A percentile compares a stretch with the other conserved stretches of the same genome.
Conservation (phyloP, 352 stramenopile genomes). For the Globisporangium cederbergense region DNA sequence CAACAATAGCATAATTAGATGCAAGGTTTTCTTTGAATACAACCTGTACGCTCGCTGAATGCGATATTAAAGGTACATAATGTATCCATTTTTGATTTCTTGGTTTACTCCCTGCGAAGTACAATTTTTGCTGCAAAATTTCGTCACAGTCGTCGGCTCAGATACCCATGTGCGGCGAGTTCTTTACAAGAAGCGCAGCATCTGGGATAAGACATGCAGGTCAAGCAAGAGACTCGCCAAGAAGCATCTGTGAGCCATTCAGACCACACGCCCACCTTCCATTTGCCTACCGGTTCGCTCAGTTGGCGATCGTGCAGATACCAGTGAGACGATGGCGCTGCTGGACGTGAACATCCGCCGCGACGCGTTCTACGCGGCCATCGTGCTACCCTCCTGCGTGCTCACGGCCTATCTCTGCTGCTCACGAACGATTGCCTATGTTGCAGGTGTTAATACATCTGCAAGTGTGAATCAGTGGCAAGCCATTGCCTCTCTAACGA, state of each 20-base stretch:
- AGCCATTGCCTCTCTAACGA: too few relatives aligned
- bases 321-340: neutral
- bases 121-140: too few relatives aligned
- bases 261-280: neutral
- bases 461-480: too few relatives aligned
- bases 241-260: too few relatives aligned
- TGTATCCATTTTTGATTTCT: too few relatives aligned
- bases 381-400: neutral
- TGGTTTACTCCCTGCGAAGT: too few relatives aligned
- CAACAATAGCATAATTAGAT: too few relatives aligned
- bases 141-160: neutral
- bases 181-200: neutral
- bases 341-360: constrained; percentile 1
- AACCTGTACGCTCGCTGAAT: too few relatives aligned
- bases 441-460: constrained; percentile 1
- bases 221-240: constrained; percentile 1
- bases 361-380: neutral
- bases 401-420: neutral
- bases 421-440: neutral
- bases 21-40: too few relatives aligned
- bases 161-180: neutral
- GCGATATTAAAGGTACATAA: too few relatives aligned
- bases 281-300: neutral
- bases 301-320: neutral
- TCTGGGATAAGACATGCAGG: constrained; percentile 2